A percentile compares a stretch with the other conserved stretches of the same genome.
Evolutionary conservation across 768 basidiomycete species (phyloP).

Genomic region (Boletus subparvulus): DNA sequence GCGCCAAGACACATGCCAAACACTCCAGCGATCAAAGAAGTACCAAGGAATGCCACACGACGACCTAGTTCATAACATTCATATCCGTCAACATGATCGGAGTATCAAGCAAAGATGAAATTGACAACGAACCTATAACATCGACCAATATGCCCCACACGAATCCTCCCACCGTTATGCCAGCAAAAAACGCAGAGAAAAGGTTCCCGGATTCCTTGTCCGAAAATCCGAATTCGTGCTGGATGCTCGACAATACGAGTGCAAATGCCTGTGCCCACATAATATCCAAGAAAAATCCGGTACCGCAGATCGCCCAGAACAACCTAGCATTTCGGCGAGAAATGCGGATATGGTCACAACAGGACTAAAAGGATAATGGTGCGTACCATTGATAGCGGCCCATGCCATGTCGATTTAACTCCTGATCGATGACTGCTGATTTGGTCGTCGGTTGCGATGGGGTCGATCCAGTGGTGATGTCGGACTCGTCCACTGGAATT

Average conservation of each 20-base stretch:
- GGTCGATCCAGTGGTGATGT: background rate
- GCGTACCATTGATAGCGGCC: constrained; percentile 18
- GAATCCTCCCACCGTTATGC: constrained; percentile 5
- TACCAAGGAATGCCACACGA: constrained; percentile 15
- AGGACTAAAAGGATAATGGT: background rate
- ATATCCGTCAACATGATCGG: background rate
- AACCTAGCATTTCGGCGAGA: constrained; percentile 1
- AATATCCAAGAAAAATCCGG: constrained; percentile 11
- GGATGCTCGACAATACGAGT: constrained; percentile 1
- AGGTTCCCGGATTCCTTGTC: constrained; percentile 17
- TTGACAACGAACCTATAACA: constrained; percentile 12
- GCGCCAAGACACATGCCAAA: constrained; percentile 15
- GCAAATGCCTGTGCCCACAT: constrained; percentile 3
- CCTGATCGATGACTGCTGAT: constrained; percentile 8
- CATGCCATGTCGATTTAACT: constrained; percentile 17
- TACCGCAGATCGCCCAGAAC: constrained; percentile 15
- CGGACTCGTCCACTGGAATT: background rate
- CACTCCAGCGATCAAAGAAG: constrained; percentile 11
- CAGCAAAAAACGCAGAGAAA: background rate
- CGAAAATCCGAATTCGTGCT: constrained; percentile 17
- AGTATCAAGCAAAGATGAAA: background rate
- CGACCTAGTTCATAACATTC: constrained; percentile 11
- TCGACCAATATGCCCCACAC: constrained; percentile 18
- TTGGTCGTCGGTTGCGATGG: constrained; percentile 1
- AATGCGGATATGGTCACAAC: background rate